Evolutionary conservation across 192 early-diverging fungal genomes (phyloP).

Genomic region (Anaeromyces robustus): DNA sequence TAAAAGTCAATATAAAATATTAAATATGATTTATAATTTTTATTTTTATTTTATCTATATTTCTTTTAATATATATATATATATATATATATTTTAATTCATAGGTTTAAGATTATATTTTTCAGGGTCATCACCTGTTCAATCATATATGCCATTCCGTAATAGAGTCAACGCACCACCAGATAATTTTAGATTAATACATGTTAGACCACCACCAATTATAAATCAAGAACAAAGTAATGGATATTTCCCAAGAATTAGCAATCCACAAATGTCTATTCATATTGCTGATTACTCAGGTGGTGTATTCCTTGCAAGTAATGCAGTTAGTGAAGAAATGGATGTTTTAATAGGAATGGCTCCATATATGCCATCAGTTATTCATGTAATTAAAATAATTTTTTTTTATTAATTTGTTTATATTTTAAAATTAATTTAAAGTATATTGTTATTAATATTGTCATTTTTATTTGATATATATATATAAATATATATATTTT

Average conservation of each 20-base stretch:
- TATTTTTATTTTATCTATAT: too few species aligned
- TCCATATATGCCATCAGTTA: conserved; percentile 20
- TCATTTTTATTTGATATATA: too few species aligned
- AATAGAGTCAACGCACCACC: conserved; percentile 14
- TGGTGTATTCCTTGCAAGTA: conserved; percentile 51
- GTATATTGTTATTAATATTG: too few species aligned
- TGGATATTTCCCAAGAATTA: conserved; percentile 7
- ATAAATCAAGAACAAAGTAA: conserved; percentile 13
- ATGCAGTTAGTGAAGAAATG: conserved; percentile 44
- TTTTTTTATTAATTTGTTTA: too few species aligned
- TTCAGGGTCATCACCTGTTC: conserved; percentile 12
- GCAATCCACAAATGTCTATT: conserved; percentile 10
- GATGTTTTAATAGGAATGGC: conserved; percentile 49
- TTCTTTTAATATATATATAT: too few species aligned
- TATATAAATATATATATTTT: too few species aligned
- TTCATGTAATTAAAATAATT: neutral
- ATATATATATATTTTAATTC: conserved; percentile 6
- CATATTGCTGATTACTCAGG: conserved; percentile 51
- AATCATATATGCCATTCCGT: conserved; percentile 1
- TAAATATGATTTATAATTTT: too few species aligned
- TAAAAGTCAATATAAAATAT: too few species aligned
- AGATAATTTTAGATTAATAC: conserved; percentile 38
- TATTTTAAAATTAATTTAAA: too few species aligned
- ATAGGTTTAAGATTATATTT: conserved; percentile 53
- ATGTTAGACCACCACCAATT: conserved; percentile 53